phyloP scores from a whole-genome alignment of 2,329 filamentous ascomycete species.

The Neofusicoccum kwambonambiense region DNA sequence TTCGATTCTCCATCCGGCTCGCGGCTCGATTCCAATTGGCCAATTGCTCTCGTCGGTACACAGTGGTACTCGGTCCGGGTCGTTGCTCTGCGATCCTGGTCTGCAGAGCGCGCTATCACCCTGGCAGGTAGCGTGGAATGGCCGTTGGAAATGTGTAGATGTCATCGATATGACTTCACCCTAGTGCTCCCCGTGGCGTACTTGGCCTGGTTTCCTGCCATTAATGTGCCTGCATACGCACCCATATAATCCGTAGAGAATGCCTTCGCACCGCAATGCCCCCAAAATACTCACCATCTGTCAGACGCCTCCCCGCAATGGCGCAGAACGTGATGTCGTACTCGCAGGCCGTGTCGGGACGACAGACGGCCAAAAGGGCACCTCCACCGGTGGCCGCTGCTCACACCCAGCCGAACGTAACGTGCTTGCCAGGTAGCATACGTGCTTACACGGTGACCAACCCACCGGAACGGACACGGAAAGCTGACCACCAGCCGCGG shows the following conservation, averaged over 20 bases:
- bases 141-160: not conserved
- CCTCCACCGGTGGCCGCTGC: not conserved
- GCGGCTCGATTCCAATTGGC: not conserved
- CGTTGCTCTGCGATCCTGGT: not conserved
- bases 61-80: not conserved
- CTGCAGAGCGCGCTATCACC: not conserved
- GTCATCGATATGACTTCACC: not conserved
- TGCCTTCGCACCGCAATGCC: not conserved
- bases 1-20: not conserved
- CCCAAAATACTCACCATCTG: not conserved
- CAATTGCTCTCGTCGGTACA: not conserved
- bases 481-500: conserved; percentile 29
- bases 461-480: not conserved
- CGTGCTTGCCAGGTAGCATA: not conserved
- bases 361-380: not conserved
- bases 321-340: not conserved
- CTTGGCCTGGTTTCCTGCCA: no score
- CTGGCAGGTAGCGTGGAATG: not conserved
- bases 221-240: not conserved
- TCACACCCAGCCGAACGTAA: not conserved
- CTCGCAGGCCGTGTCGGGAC: not conserved
- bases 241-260: not conserved
- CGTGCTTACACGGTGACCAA: not conserved
- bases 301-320: not conserved
- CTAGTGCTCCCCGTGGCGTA: not conserved